Percentiles rank a stretch among this genome's conserved stretches.
These are phyloP conservation scores for Pseudocercospora macadamiae DNA, from an alignment of 2,329 filamentous ascomycete genomes.

Conservation along the genomic window DNA sequence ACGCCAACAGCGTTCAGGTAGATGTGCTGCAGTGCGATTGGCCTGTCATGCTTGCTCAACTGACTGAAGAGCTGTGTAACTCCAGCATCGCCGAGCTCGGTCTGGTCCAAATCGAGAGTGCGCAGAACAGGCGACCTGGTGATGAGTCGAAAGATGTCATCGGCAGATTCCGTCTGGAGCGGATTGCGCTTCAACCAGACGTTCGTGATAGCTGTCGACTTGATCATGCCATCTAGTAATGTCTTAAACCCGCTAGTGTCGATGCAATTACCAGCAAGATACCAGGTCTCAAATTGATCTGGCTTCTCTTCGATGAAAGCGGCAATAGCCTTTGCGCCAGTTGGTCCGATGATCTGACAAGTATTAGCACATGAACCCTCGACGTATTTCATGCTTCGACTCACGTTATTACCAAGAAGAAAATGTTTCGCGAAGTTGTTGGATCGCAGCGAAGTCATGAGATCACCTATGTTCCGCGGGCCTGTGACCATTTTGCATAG, in stretches of 20 bases:
- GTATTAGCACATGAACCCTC: too few relatives aligned
- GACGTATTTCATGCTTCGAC: too few relatives aligned
- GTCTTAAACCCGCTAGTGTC: constrained; percentile 46
- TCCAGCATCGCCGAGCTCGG: constrained; percentile 54
- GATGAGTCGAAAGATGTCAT: constrained; percentile 51
- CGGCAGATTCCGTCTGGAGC: constrained; percentile 45
- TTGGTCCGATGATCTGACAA: constrained; percentile 57
- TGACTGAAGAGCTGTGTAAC: constrained; percentile 49
- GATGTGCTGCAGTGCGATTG: constrained; percentile 35
- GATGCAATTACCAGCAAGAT: constrained; percentile 59
- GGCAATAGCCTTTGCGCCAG: constrained; percentile 52
- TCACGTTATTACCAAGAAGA: constrained; percentile 58
- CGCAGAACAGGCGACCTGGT: constrained; percentile 48
- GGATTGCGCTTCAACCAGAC: constrained; percentile 61
- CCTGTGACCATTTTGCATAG: constrained; percentile 61
- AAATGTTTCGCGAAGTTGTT: constrained; percentile 57
- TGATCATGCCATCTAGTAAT: constrained; percentile 51
- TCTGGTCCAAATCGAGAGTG: constrained; percentile 59
- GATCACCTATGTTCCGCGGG: constrained; percentile 53
- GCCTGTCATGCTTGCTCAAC: constrained; percentile 16
- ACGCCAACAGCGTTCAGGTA: constrained; percentile 42
- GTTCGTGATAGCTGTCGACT: constrained; percentile 51
- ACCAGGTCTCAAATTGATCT: constrained; percentile 58
- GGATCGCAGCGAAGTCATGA: constrained; percentile 53
- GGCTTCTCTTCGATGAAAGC: constrained; percentile 52